Base-by-base conservation (phyloP, 306 rosid genomes). In the Malus sieversii region DNA sequence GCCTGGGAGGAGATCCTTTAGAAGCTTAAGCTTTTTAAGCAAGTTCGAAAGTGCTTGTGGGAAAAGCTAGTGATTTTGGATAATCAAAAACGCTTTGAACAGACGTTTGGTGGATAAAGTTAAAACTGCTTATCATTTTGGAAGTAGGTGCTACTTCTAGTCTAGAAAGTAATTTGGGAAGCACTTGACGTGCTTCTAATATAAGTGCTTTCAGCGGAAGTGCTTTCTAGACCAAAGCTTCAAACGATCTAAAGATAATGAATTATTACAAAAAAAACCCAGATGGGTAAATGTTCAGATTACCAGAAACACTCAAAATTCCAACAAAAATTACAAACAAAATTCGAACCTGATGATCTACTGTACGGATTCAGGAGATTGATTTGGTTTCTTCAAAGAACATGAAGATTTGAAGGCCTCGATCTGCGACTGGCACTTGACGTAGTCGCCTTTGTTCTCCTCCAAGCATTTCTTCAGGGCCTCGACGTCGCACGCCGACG, bases 391-490 rank as follows among this genome's bases (percentile, higher is more conserved):
- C 84, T 83, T 85, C 13, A 86, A 27, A 13, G 97, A 85, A 46
- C 98, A 93, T 1, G 96, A 90, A 19, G 87, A 85, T 78, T 82
- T 90, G 68, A 91, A 94, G 72, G 97, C 96, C 61, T 90, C 93
- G 23, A 94, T 91, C 11, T 94, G 96, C 6, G 89, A 74, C 63
- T 87, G 92, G 72, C 98, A 91, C 86, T 94, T 94, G 78, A 84
- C 78, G 69, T 89, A 85, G 79, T 91, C 93, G 6, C 97, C 97
- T 5, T 90, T 90, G 82, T 86, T 91, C 83, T 91, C 97, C 80
- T 91, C 97, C 91, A 94, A 84, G 62, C 98, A 94, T 74, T 88
- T 94, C 82, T 77, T 87, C 18, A 94, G 84, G 68, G 98, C 97
- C 75, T 90, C 93, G 71, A 91, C 91, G 68, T 93, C 92, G 76